These are phyloP conservation scores for Gossypium australe DNA, from an alignment of 345 rosid genomes.

Conservation along the genomic window DNA sequence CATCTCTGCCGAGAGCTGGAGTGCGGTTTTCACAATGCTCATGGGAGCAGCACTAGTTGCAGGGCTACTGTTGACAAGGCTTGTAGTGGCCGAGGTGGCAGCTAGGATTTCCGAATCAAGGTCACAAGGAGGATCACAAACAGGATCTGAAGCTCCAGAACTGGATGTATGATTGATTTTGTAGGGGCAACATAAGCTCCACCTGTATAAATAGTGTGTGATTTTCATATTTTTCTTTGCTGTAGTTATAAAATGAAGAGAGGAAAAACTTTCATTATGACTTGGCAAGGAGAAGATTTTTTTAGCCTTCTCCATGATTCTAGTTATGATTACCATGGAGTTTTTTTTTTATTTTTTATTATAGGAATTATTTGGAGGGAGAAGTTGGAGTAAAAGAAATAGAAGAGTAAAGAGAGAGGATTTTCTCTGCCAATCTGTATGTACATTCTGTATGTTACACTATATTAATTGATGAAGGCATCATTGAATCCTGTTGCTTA, in stretches of 20 bases:
- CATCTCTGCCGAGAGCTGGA: constrained; percentile 84
- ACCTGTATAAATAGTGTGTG: background rate
- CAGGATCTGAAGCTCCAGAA: constrained; percentile 21
- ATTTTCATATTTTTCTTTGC: constrained; percentile 6
- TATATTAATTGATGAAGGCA: background rate
- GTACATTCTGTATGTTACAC: background rate
- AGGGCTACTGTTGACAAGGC: constrained; percentile 70
- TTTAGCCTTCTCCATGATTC: constrained; percentile 18
- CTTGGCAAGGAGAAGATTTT: constrained; percentile 19
- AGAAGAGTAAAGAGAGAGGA: background rate
- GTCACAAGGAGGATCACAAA: constrained; percentile 17
- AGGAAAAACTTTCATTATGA: constrained; percentile 7
- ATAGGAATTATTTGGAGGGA: background rate
- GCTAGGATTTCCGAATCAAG: constrained; percentile 54
- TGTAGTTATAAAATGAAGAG: constrained; percentile 16
- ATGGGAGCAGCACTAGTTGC: constrained; percentile 86
- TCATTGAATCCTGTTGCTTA: background rate
- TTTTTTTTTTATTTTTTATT: background rate
- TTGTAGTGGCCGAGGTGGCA: constrained; percentile 71
- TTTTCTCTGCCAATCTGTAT: background rate
- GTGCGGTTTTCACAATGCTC: constrained; percentile 79
- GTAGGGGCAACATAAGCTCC: background rate
- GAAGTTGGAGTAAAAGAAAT: background rate
- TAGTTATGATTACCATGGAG: background rate
- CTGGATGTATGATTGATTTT: constrained; percentile 19